These are phyloP conservation scores for Bocquillonia castaneifolia DNA, from an alignment of 441 rosid genomes.

Conservation along the genomic window DNA sequence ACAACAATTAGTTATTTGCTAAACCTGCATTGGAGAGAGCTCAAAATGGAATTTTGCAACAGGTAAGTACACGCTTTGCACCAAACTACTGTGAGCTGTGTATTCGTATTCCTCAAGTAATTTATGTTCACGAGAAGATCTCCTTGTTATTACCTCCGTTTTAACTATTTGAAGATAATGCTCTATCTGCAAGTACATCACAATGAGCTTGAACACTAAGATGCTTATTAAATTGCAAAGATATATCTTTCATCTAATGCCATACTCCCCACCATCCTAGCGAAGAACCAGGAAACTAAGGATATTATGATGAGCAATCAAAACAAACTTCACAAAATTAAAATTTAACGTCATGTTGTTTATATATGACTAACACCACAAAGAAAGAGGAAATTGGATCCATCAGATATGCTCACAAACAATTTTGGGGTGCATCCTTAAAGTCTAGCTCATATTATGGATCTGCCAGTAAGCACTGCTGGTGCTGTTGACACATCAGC, in stretches of 20 bases:
- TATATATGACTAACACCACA: not conserved
- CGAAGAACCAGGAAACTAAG: not conserved
- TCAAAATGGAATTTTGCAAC: slow-evolving; percentile 89
- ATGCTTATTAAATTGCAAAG: not conserved
- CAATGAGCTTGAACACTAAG: not conserved
- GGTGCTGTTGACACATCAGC: not conserved
- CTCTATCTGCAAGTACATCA: slow-evolving; percentile 62
- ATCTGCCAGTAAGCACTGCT: not conserved
- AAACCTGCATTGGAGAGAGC: slow-evolving; percentile 99
- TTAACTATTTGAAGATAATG: slow-evolving; percentile 97
- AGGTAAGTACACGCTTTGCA: slow-evolving; percentile 65
- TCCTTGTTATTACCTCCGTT: slow-evolving; percentile 66
- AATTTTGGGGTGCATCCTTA: not conserved
- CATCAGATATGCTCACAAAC: not conserved
- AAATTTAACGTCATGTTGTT: not conserved
- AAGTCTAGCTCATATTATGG: slow-evolving; percentile 6
- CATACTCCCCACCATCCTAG: not conserved
- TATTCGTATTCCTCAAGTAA: slow-evolving; percentile 86
- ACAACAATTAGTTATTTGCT: slow-evolving; percentile 9
- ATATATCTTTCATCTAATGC: not conserved
- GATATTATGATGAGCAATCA: not conserved
- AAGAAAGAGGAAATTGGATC: slow-evolving; percentile 1
- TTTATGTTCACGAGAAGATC: slow-evolving; percentile 37
- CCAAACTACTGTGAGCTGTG: slow-evolving; percentile 93
- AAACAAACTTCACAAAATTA: not conserved